Base-by-base conservation (phyloP, 768 basidiomycete species). In the Trametes cubensis region DNA sequence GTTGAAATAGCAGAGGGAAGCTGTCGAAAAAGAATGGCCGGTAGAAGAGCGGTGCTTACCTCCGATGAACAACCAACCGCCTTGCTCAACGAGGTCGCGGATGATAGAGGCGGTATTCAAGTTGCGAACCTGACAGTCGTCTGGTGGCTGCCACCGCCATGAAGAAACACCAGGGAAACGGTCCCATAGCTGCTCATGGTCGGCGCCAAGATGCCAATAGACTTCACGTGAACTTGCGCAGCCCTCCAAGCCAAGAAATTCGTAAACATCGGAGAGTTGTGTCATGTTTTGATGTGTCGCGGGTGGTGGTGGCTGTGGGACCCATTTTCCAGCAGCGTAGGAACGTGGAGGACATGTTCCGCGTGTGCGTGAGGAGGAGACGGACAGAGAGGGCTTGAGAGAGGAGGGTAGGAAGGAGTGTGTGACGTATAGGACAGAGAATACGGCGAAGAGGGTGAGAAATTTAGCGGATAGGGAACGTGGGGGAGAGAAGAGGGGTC, bases 1-100 rank as follows among this genome's bases (percentile, higher is more conserved):
- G 34, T 11, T 11, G 34, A 6, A 34, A 34, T 11, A 34, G 10
- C 10, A 4, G 6, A 34, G 4, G 34, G 34, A 34, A 34, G 6
- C 34, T 34, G 34, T 34, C 34, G 34, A 34, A 34, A 34, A 34
- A 34, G 5, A 23, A 8, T 28, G n/a, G 26, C 10, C 34, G 34
- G 34, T 34, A 34, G 10, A 34, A 11, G 46, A 30, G 15, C 14
- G 15, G 58, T 67, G 73, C 80, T 60, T 68, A 85, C 85, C 85
- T 28, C 88, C 88, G 7, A 89, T 70, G 7, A 89, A 66, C 17
- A 88, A 74, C 88, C 88, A 89, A 2, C 88, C 88, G 14, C 87
- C 88, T n/a, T 83, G 76, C 68, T 87, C 82, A 15, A 87, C 86
- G 69, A 89, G 72, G 63, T 86, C 80, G 59, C 73, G 76, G 45